Evolutionary conservation across 164 flowering plant genomes (phyloP).

Genomic region (Macadamia integrifolia): DNA sequence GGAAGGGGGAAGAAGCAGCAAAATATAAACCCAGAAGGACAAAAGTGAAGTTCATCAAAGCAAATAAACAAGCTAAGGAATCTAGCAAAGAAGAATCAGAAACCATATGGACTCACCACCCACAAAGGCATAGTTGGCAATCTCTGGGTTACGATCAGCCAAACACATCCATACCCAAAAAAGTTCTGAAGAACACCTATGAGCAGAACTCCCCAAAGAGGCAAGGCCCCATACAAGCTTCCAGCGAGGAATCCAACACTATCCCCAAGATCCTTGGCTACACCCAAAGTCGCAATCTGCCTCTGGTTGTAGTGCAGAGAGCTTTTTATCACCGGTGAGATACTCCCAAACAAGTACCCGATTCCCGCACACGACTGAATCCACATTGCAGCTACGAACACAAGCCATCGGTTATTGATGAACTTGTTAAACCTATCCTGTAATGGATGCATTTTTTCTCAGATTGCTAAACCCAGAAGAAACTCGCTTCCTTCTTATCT

Average conservation of each 20-base stretch:
- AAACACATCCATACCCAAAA: slow-evolving; percentile 90
- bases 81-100: slow-evolving; percentile 1
- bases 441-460: slow-evolving; percentile 21
- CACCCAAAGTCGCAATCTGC: slow-evolving; percentile 77
- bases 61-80: background rate
- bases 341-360: slow-evolving; percentile 91
- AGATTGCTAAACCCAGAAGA: slow-evolving; percentile 1
- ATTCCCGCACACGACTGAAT: slow-evolving; percentile 81
- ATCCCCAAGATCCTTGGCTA: slow-evolving; percentile 96
- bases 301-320: slow-evolving; percentile 70
- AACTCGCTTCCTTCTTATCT: too few relatives aligned
- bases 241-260: slow-evolving; percentile 90
- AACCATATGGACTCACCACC: slow-evolving; percentile 62
- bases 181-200: slow-evolving; percentile 84
- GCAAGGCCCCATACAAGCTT: slow-evolving; percentile 71
- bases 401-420: slow-evolving; percentile 83
- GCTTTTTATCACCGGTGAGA: slow-evolving; percentile 85
- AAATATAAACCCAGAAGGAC: too few relatives aligned
- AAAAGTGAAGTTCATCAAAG: too few relatives aligned
- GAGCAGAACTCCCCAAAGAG: slow-evolving; percentile 75
- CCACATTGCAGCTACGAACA: slow-evolving; percentile 98
- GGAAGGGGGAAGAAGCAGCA: too few relatives aligned
- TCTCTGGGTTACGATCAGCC: slow-evolving; percentile 75
- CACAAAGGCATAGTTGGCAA: slow-evolving; percentile 70
- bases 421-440: slow-evolving; percentile 37